Conservation (phyloP, 2,329 filamentous ascomycete species). For the Byssothecium circinans region DNA sequence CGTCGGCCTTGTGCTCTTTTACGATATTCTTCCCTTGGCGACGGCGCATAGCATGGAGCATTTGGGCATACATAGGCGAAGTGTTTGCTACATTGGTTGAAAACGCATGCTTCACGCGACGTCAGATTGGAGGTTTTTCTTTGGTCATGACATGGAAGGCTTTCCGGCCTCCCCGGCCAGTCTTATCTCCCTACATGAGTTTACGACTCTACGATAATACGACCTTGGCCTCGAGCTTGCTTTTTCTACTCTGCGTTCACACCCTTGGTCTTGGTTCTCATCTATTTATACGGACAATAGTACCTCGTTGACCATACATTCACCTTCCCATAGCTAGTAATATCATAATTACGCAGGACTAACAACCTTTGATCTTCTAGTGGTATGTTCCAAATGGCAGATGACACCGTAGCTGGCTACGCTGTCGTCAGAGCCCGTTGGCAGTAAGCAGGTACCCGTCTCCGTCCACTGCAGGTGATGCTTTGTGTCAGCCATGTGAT, state of each 20-base stretch:
- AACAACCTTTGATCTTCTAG: neutral
- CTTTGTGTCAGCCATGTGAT: slow-evolving; percentile 21
- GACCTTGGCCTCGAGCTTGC: slow-evolving; percentile 1
- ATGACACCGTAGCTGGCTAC: neutral
- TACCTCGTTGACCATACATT: neutral
- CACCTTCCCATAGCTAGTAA: no score
- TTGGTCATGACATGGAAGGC: neutral
- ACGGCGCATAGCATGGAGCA: slow-evolving; percentile 17
- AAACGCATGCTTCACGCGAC: neutral
- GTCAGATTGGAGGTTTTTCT: neutral
- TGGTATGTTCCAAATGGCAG: neutral
- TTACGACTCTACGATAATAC: slow-evolving; percentile 7
- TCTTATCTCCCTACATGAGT: slow-evolving; percentile 7
- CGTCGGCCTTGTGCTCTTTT: slow-evolving; percentile 14
- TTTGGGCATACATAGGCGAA: slow-evolving; percentile 19
- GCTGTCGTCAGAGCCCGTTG: neutral
- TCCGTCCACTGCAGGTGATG: slow-evolving; percentile 1
- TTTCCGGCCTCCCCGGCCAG: neutral
- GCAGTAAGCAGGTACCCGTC: slow-evolving; percentile 21
- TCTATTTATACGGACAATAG: neutral
- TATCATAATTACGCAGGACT: neutral
- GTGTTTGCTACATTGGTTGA: slow-evolving; percentile 27
- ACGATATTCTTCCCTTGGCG: slow-evolving; percentile 16
- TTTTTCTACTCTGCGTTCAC: neutral
- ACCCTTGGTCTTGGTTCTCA: neutral